A percentile compares a stretch with the other conserved stretches of the same genome.
phyloP scores from a whole-genome alignment of 2,329 filamentous ascomycete species.

The Hypoxylon sp. region DNA sequence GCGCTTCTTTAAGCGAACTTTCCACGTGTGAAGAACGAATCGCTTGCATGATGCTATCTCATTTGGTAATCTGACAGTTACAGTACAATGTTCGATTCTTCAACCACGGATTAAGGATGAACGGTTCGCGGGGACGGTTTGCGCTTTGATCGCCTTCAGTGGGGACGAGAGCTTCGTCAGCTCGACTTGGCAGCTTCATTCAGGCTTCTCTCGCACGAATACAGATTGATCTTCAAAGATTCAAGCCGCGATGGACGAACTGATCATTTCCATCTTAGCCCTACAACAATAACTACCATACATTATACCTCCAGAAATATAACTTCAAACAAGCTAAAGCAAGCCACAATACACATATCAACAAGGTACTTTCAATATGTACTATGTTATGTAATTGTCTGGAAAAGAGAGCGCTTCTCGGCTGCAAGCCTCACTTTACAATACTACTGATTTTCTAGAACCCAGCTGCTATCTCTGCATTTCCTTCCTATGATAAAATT shows the following conservation, averaged over 20 bases:
- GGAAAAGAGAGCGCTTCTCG: neutral
- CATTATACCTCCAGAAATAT: constrained; percentile 12
- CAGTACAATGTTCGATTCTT: constrained; percentile 18
- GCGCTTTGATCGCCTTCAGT: constrained; percentile 32
- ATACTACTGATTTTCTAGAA: constrained; percentile 2
- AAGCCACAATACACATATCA: neutral
- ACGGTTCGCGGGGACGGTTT: constrained; percentile 30
- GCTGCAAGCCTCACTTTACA: neutral
- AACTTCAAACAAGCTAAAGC: constrained; percentile 7
- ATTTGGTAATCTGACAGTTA: constrained; percentile 18
- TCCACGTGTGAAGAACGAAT: constrained; percentile 10
- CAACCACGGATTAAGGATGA: constrained; percentile 27
- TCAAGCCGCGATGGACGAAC: constrained; percentile 16
- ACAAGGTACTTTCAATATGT: neutral
- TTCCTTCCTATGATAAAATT: neutral
- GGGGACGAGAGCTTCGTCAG: constrained; percentile 31
- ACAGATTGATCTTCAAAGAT: constrained; percentile 8
- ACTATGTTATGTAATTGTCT: neutral
- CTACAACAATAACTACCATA: constrained; percentile 8
- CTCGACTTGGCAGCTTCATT: constrained; percentile 25
- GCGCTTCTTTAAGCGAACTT: constrained; percentile 2
- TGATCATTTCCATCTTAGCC: constrained; percentile 28
- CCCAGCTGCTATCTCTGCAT: constrained; percentile 1
- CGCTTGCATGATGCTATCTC: constrained; percentile 23
- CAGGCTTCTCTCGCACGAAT: constrained; percentile 12